These are phyloP conservation scores for Lenzites betulinus DNA, from an alignment of 768 basidiomycete species.

Conservation along the genomic window DNA sequence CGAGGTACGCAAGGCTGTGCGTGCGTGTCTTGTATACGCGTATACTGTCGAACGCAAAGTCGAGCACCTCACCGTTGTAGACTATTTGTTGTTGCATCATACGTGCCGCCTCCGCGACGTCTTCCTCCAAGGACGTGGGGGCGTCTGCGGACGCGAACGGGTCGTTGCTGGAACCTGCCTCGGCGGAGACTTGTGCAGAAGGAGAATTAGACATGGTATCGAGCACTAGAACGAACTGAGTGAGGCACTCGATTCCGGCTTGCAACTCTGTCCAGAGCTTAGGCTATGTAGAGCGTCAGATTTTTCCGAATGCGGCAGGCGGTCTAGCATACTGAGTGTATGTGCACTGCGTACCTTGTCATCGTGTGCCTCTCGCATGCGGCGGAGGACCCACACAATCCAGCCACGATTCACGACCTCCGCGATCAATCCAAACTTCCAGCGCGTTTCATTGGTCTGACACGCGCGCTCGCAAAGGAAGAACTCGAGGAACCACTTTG, in stretches of 20 bases:
- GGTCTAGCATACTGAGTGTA: slow-evolving; percentile 4
- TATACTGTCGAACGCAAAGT: slow-evolving; percentile 80
- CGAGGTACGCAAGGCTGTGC: slow-evolving; percentile 78
- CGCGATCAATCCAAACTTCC: slow-evolving; percentile 74
- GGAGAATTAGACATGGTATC: slow-evolving; percentile 73
- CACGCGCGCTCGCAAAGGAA: slow-evolving; percentile 59
- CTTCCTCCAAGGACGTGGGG: slow-evolving; percentile 5
- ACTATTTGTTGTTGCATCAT: slow-evolving; percentile 87
- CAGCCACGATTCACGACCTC: slow-evolving; percentile 86
- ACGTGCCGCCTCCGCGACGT: slow-evolving; percentile 73
- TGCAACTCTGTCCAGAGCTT: slow-evolving; percentile 94
- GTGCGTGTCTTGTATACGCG: slow-evolving; percentile 79
- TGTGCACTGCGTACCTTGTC: slow-evolving; percentile 65
- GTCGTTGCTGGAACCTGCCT: slow-evolving; percentile 21
- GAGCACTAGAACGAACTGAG: slow-evolving; percentile 87
- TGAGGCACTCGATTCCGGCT: slow-evolving; percentile 91
- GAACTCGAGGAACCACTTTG: slow-evolving; percentile 92
- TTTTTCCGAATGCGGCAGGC: background rate
- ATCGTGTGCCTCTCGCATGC: slow-evolving; percentile 88
- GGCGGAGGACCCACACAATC: slow-evolving; percentile 87
- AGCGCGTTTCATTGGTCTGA: slow-evolving; percentile 44
- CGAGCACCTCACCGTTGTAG: slow-evolving; percentile 94
- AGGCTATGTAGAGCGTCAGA: slow-evolving; percentile 53
- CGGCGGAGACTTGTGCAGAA: slow-evolving; percentile 22
- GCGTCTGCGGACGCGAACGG: slow-evolving; percentile 16